A percentile compares a stretch with the other conserved stretches of the same genome.
Conservation (phyloP, 1,139 yeast species). For the Nematodospora anomalae region DNA sequence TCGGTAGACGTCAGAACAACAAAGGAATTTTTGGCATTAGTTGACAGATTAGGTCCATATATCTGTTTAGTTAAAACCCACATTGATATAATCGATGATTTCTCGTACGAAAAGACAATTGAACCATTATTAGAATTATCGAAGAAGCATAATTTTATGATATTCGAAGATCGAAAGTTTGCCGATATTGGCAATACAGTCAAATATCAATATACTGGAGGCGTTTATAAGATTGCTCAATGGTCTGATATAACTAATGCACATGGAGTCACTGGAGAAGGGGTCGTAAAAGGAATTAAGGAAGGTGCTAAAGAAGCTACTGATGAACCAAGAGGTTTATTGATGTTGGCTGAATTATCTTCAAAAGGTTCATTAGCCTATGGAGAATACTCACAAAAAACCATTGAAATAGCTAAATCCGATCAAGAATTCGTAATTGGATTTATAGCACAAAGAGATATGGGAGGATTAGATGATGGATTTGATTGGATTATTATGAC, state of each 20-base stretch:
- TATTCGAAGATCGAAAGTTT: slow-evolving; percentile 95
- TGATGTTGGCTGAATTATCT: slow-evolving; percentile 95
- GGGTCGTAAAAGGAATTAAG: slow-evolving; percentile 84
- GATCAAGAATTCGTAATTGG: slow-evolving; percentile 93
- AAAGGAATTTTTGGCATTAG: slow-evolving; percentile 63
- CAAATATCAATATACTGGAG: slow-evolving; percentile 88
- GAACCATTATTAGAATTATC: slow-evolving; percentile 70
- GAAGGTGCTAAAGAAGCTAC: slow-evolving; percentile 78
- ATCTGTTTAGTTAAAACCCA: slow-evolving; percentile 94
- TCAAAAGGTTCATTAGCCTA: slow-evolving; percentile 91
- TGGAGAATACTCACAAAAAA: slow-evolving; percentile 84
- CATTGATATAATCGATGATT: slow-evolving; percentile 88
- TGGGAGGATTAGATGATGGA: slow-evolving; percentile 81
- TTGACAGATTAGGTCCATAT: slow-evolving; percentile 84
- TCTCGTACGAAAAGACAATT: slow-evolving; percentile 75
- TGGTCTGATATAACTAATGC: slow-evolving; percentile 99
- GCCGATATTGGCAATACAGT: slow-evolving; percentile 99
- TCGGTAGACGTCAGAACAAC: slow-evolving; percentile 91
- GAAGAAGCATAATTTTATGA: slow-evolving; percentile 75
- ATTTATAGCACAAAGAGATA: slow-evolving; percentile 87
- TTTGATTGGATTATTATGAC: slow-evolving; percentile 96
- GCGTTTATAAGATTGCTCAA: slow-evolving; percentile 80
- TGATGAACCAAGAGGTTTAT: slow-evolving; percentile 75
- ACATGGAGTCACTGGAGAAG: slow-evolving; percentile 95
- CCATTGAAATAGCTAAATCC: slow-evolving; percentile 85